These are phyloP conservation scores for Tuber calosporum DNA, from an alignment of 495 filamentous ascomycete species.

Conservation along the genomic window DNA sequence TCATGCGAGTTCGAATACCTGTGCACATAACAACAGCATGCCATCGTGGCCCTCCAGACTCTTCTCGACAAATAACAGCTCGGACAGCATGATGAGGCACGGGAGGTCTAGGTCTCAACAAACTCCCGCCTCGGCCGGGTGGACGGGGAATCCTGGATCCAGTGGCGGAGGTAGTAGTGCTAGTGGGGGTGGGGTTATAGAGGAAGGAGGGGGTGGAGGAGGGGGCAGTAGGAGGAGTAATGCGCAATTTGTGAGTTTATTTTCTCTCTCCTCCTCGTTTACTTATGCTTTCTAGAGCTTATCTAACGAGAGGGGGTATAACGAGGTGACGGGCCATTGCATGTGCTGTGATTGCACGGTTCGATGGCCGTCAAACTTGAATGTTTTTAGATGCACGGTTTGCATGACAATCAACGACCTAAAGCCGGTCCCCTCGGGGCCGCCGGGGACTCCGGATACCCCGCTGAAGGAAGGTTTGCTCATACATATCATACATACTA, in stretches of 20 bases:
- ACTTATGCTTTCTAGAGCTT: neutral
- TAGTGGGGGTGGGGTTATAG: neutral
- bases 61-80: neutral
- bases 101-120: conserved; percentile 1
- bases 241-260: neutral
- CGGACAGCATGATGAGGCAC: neutral
- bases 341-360: conserved; percentile 75
- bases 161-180: neutral
- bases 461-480: conserved; percentile 6
- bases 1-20: neutral
- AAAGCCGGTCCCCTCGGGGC: conserved; percentile 44
- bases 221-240: neutral
- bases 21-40: neutral
- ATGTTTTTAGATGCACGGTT: conserved; percentile 72
- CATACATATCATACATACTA: too few species aligned
- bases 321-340: conserved; percentile 60
- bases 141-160: conserved; percentile 11
- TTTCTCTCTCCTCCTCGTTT: neutral
- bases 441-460: neutral
- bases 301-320: neutral
- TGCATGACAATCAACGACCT: conserved; percentile 86
- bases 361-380: conserved; percentile 70
- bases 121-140: neutral
- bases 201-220: neutral
- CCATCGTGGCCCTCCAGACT: conserved; percentile 1